phyloP scores from a whole-genome alignment of 768 basidiomycete genomes.

The Termitomyces sp. region DNA sequence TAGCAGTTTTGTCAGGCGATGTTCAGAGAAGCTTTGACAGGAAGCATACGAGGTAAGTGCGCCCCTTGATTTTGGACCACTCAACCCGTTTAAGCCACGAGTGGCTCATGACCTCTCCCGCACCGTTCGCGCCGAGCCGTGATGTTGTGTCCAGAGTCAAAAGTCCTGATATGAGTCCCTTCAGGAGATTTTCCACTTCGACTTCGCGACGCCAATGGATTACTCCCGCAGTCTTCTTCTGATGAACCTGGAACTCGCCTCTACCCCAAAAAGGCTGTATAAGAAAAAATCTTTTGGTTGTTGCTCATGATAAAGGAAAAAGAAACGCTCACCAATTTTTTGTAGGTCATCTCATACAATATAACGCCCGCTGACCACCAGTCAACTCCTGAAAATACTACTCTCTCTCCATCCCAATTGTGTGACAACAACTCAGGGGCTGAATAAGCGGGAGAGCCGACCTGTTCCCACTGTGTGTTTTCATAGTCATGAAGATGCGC shows the following conservation, averaged over 20 bases:
- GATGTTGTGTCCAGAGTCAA: conserved; percentile 30
- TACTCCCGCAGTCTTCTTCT: conserved; percentile 23
- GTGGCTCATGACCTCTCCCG: conserved; percentile 34
- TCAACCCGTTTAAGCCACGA: conserved; percentile 43
- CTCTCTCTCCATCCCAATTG: conserved; percentile 5
- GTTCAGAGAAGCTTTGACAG: background rate
- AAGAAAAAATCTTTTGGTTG: background rate
- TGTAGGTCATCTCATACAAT: conserved; percentile 51
- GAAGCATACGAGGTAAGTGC: conserved; percentile 41
- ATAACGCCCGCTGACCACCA: conserved; percentile 54
- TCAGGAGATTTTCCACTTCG: conserved; percentile 35
- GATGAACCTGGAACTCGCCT: conserved; percentile 21
- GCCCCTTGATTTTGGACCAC: conserved; percentile 42
- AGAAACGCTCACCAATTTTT: conserved; percentile 25
- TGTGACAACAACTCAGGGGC: conserved; percentile 42
- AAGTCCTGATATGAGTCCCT: conserved; percentile 38
- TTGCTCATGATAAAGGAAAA: conserved; percentile 10
- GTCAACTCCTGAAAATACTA: conserved; percentile 35
- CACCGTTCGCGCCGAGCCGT: conserved; percentile 36
- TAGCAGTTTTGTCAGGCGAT: background rate
- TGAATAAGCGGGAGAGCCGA: conserved; percentile 46
- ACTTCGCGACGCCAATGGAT: conserved; percentile 36
- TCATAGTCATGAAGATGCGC: conserved; percentile 20
- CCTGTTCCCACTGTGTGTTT: conserved; percentile 24
- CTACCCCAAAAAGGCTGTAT: conserved; percentile 15